Base-by-base conservation (phyloP, 2,329 filamentous ascomycete species). In the Fusarium camptoceras region DNA sequence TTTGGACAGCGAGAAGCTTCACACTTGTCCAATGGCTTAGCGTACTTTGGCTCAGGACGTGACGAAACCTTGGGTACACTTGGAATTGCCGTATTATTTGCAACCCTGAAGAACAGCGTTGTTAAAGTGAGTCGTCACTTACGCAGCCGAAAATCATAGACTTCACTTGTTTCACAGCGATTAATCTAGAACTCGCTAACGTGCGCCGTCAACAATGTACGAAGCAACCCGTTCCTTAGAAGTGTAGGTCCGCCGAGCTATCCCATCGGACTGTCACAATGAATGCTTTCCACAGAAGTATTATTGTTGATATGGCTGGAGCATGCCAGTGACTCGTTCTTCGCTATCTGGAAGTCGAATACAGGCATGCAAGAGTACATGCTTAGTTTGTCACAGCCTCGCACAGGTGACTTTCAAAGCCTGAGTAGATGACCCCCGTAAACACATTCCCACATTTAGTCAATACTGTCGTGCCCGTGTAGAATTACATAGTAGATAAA, bases 401-500 rank as follows among this genome's bases (percentile, higher is more conserved):
- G 34, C 34, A 37, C 9, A 37, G 16, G 8, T 27, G 27, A 28
- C 22, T 61, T 46, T 14, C 16, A 55, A 43, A 47, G 18, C 30
- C 30, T 44, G n/a, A 63, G 57, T 66, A 55, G 27, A 66, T 31
- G 28, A 22, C 11, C 42, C 27, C 14, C 43, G 48, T 39, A 48
- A 58, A 62, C 15, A 55, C 55, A 39, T 66, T 61, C 15, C 62
- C 64, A n/a, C 42, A 27, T 48, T 66, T 56, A 39, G 30, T 41
- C 20, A 56, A 61, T 42, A 39, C 44, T 28, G 30, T 27, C 25
- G 55, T 49, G 61, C 41, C 57, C 42, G 41, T 57, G 43, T 54
- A 56, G 42, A 50, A 55, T 63, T 71, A 71, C 65, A 62, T 66
- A 31, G 41, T 41, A 44, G 39, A 49, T 20, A 55, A 34, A 53